Conservation (phyloP, 495 filamentous ascomycete genomes). For the Glarea lozoyensis region DNA sequence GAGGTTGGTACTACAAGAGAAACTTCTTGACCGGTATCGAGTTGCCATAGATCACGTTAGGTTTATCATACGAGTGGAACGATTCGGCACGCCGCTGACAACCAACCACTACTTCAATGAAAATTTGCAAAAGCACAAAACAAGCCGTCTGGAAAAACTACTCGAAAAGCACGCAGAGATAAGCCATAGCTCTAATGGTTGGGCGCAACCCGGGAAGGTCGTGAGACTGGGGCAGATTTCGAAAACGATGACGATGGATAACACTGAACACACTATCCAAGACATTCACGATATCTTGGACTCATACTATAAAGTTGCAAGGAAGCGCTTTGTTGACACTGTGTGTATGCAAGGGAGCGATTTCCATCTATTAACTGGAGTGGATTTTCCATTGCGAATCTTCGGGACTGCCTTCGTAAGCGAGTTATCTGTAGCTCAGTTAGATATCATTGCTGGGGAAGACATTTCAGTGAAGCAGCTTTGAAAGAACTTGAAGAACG, state of each 20-base stretch:
- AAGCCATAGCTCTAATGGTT: not conserved
- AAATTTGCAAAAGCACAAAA: conserved; percentile 27
- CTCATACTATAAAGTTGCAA: conserved; percentile 33
- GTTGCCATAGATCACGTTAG: conserved; percentile 24
- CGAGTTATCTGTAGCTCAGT: conserved; percentile 26
- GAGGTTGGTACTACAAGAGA: conserved; percentile 22
- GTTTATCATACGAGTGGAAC: conserved; percentile 33
- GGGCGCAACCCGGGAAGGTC: not conserved
- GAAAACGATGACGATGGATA: conserved; percentile 2
- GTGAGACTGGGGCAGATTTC: not conserved
- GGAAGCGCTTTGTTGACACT: conserved; percentile 33
- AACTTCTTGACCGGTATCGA: conserved; percentile 27
- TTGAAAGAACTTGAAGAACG: conserved; percentile 27
- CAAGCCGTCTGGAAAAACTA: not conserved
- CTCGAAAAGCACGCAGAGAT: conserved; percentile 2
- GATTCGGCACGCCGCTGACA: conserved; percentile 28
- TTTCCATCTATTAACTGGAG: conserved; percentile 1
- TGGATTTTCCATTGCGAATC: not conserved
- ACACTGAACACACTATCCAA: conserved; percentile 5
- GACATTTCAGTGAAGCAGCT: conserved; percentile 23
- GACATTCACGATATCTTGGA: conserved; percentile 31
- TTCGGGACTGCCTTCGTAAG: conserved; percentile 3
- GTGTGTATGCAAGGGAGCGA: conserved; percentile 13
- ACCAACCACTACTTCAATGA: conserved; percentile 40
- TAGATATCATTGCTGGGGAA: conserved; percentile 41